These are phyloP conservation scores for Somion occarium DNA, from an alignment of 1,284 basidiomycete genomes.

Conservation along the genomic window DNA sequence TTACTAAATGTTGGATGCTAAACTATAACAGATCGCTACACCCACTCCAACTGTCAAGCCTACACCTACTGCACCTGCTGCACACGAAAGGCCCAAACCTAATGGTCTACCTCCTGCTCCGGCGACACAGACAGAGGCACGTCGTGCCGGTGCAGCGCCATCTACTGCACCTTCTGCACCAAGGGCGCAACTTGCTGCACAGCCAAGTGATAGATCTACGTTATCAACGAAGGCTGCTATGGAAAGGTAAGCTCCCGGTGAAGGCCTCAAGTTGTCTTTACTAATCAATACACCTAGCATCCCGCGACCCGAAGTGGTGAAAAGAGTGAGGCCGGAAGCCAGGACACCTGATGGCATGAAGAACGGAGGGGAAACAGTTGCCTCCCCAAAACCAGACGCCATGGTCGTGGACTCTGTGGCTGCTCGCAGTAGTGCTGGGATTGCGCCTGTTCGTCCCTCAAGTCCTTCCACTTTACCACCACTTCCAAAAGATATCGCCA, in stretches of 20 bases:
- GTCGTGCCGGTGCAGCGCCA: constrained; percentile 28
- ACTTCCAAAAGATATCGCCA: constrained; percentile 5
- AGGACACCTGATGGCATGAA: constrained; percentile 14
- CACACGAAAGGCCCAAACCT: constrained; percentile 37
- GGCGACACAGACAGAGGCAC: constrained; percentile 23
- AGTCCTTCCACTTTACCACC: constrained; percentile 8
- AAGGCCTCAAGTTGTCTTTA: neutral
- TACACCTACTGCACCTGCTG: constrained; percentile 21
- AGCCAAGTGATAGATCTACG: constrained; percentile 17
- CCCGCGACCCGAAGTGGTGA: constrained; percentile 73
- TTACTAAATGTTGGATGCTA: constrained; percentile 16
- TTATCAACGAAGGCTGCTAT: constrained; percentile 51
- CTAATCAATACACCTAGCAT: constrained; percentile 37
- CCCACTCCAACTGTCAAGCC: constrained; percentile 35
- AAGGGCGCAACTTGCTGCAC: constrained; percentile 37
- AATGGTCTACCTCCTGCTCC: constrained; percentile 31
- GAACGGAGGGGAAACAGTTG: neutral
- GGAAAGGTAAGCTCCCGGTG: constrained; percentile 60
- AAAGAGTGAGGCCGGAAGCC: constrained; percentile 54
- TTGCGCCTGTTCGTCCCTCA: constrained; percentile 4
- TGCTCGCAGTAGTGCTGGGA: neutral
- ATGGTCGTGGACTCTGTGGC: constrained; percentile 37
- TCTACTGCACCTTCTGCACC: constrained; percentile 50
- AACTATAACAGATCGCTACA: constrained; percentile 20
- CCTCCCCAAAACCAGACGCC: constrained; percentile 18